Percentiles rank a stretch among this genome's conserved stretches.
phyloP scores from a whole-genome alignment of 768 basidiomycete genomes.

The Asterophora lycoperdoides region DNA sequence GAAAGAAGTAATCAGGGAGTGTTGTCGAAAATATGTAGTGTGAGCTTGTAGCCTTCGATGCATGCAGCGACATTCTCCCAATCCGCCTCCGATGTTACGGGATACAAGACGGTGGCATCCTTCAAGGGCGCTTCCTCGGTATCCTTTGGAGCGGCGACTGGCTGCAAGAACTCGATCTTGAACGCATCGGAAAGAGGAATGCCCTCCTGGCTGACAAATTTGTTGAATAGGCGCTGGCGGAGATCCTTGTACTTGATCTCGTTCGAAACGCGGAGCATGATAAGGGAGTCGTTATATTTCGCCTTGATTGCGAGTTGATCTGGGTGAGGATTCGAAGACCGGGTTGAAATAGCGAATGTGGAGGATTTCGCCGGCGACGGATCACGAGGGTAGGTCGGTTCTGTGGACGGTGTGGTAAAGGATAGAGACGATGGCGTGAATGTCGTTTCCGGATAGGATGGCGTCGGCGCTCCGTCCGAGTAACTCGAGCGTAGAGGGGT shows the following conservation, averaged over 20 bases:
- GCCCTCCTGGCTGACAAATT: conserved; percentile 61
- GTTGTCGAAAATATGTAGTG: conserved; percentile 50
- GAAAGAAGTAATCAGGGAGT: conserved; percentile 8
- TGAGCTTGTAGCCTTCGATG: conserved; percentile 48
- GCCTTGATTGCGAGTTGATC: conserved; percentile 57
- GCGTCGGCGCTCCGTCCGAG: conserved; percentile 1
- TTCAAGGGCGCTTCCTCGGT: conserved; percentile 33
- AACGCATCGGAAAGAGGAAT: conserved; percentile 52
- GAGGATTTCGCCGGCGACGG: conserved; percentile 21
- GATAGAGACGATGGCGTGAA: too few relatives aligned
- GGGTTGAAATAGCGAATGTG: conserved; percentile 23
- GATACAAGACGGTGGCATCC: conserved; percentile 33
- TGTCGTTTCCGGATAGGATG: too few relatives aligned
- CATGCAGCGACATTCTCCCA: conserved; percentile 50
- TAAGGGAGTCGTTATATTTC: conserved; percentile 53
- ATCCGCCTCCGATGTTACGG: conserved; percentile 51
- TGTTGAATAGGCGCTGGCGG: conserved; percentile 56
- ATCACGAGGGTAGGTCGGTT: conserved; percentile 6
- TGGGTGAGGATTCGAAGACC: conserved; percentile 20
- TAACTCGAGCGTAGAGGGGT: conserved; percentile 8
- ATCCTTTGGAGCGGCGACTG: conserved; percentile 26
- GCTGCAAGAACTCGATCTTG: conserved; percentile 49
- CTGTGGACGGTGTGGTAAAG: not conserved
- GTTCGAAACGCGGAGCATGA: conserved; percentile 54
- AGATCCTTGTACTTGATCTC: conserved; percentile 47